phyloP scores from a whole-genome alignment of 2,329 filamentous ascomycete species.

The Arthrobotrys musiformis region DNA sequence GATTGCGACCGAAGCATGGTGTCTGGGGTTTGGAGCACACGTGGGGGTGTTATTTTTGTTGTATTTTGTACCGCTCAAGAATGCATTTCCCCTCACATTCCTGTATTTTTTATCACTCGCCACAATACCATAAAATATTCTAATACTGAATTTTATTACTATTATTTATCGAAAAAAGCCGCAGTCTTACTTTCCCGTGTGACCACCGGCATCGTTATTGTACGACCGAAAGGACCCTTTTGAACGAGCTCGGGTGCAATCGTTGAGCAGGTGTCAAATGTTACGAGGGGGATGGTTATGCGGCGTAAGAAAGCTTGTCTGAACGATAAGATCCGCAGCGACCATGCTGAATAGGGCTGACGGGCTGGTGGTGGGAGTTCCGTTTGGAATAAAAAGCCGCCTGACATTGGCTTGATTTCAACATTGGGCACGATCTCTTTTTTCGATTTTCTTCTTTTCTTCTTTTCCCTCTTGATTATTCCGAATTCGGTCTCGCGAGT shows the following conservation, averaged over 20 bases:
- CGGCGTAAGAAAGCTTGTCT: constrained; percentile 33
- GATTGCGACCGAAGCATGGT: neutral
- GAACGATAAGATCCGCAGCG: constrained; percentile 29
- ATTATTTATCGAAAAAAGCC: neutral
- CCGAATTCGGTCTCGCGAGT: neutral
- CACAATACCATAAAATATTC: no score
- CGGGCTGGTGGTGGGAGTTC: constrained; percentile 2
- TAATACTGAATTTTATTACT: no score
- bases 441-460: neutral
- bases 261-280: neutral
- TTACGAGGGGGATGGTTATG: constrained; percentile 1
- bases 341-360: constrained; percentile 24
- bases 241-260: neutral
- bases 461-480: no score
- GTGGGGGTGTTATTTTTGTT: constrained; percentile 2
- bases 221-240: neutral
- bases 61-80: neutral
- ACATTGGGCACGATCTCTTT: neutral
- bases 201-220: constrained; percentile 10
- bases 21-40: neutral
- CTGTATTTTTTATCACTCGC: no score
- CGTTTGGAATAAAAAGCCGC: constrained; percentile 3
- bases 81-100: neutral
- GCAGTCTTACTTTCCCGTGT: constrained; percentile 3
- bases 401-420: constrained; percentile 7